Base-by-base conservation (phyloP, 2,329 filamentous ascomycete genomes). In the Coniochaeta sp. region DNA sequence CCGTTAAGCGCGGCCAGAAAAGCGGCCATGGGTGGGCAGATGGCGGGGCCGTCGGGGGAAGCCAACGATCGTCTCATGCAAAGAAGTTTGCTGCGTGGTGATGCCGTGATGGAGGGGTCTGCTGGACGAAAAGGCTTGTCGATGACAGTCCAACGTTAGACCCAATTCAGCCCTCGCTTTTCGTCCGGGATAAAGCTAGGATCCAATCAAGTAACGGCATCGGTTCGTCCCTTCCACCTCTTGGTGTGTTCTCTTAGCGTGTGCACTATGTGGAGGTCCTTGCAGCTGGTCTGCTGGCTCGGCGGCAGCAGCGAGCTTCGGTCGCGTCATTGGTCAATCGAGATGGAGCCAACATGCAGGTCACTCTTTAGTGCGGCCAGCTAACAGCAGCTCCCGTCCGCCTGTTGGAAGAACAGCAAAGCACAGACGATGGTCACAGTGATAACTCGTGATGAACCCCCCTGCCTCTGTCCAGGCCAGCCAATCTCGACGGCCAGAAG, bases 1-100 rank as follows among this genome's bases (percentile, higher is more conserved):
- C 54, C 54, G 54, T 34, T 38, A 56, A 56, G 54, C 54, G 54
- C 54, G 54, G 54, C 54, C 54, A 56, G 54, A 56, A 56, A 38
- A 5, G 54, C 28, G 54, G 54, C 54, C 54, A 38, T 38, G 54
- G 26, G 54, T 56, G 54, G 34, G 30, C 54, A 36, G 2, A 52
- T 52, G 47, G 42, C 42, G 42, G 47, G 47, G 47, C 30, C 8
- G 22, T n/a, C n/a, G n/a, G n/a, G n/a, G n/a, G n/a, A n/a, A n/a
- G n/a, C n/a, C 5, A n/a, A 28, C 24, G 16, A 52, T 30, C n/a
- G 26, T 28, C 16, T 28, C 19, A 50, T 26, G 44, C 52, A 22
- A 10, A 56, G 30, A n/a, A n/a, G n/a, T n/a, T n/a, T n/a, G n/a
- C 26, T 28, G 32, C n/a, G 8, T 17, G 34, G 54, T 56, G 34